Base-by-base conservation (phyloP, 2,329 filamentous ascomycete species). In the Apiospora rasikravindrae region DNA sequence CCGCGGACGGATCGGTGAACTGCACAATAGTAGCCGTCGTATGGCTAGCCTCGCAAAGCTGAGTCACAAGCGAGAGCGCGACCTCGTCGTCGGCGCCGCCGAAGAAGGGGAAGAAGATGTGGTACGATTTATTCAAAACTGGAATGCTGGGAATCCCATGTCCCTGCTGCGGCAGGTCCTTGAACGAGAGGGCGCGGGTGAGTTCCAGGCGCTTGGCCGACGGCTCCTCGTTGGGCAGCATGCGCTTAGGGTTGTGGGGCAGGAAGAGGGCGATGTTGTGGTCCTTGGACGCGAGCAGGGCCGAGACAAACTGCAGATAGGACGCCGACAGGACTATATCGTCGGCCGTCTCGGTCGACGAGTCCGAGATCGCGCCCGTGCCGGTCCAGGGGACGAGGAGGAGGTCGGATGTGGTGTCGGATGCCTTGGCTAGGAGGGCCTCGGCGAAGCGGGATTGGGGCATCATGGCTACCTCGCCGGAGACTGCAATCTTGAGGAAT, bases 361-460 rank as follows among this genome's bases (percentile, higher is more conserved):
- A 88, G 57, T 64, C 57, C 2, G 57, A 64, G 57, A 64, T 88
- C 73, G 89, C 90, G 16, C 94, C 94, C 0, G 91, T 92, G 76
- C 97, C 93, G 77, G 93, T 96, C 96, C 96, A 98, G 0, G 96
- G 96, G 6, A 98, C 88, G 3, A 98, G 86, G 6, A 97, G 87
- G 37, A 96, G 88, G 77, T 96, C 93, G 0, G 92, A 91, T 1
- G 84, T 85, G 14, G 93, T 88, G 72, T 95, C 91, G 4, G 90
- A 88, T 0, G 93, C 93, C 73, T 93, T 92, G 33, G 87, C 88
- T 45, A 90, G 86, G 11, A 98, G 85, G 0, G 93, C 94, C 71
- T 96, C 93, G 0, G 95, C 91, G 78, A 94, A 98, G 0, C 91
- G 92, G 14, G 88, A 86, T 71, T 95, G 91, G 0, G 95, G 94